Percentiles rank a stretch among this genome's conserved stretches.
Evolutionary conservation across 345 rosid genomes (phyloP).

Genomic region (Kernera saxatilis): DNA sequence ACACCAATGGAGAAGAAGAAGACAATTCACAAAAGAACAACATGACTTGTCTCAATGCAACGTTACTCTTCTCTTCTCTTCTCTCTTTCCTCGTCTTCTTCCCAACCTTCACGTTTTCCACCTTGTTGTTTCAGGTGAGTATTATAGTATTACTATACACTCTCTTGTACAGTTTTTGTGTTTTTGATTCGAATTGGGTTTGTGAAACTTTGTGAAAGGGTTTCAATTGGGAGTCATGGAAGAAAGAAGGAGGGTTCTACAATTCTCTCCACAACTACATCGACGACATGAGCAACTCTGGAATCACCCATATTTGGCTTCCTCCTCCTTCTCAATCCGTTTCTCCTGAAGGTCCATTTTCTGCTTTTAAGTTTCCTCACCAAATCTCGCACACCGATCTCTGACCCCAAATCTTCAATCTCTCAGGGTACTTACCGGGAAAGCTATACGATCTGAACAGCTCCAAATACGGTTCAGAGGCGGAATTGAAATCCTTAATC

Average conservation of each 20-base stretch:
- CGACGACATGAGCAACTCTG: conserved; percentile 57
- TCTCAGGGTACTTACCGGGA: conserved; percentile 81
- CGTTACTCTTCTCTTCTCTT: conserved; percentile 23
- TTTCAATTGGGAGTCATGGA: conserved; percentile 85
- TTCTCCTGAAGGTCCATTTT: conserved; percentile 45
- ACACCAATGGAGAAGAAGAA: not conserved
- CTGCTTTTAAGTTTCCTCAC: not conserved
- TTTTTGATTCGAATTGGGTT: not conserved
- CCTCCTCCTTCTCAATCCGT: conserved; percentile 91
- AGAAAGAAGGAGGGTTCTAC: conserved; percentile 74
- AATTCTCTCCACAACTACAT: conserved; percentile 51
- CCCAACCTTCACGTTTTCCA: conserved; percentile 39
- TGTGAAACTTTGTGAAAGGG: conserved; percentile 36
- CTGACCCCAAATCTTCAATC: not conserved
- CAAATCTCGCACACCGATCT: not conserved
- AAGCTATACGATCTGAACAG: conserved; percentile 68
- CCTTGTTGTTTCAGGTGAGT: conserved; percentile 61
- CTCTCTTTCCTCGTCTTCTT: conserved; percentile 31
- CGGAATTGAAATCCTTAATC: conserved; percentile 50
- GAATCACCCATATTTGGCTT: conserved; percentile 88
- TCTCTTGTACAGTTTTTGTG: not conserved
- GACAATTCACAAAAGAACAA: not conserved
- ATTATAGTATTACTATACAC: too few species aligned
- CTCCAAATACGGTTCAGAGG: conserved; percentile 65
- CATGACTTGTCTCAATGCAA: conserved; percentile 18